Conservation (phyloP, 495 filamentous ascomycete genomes). For the Hypoxylon perforatum region DNA sequence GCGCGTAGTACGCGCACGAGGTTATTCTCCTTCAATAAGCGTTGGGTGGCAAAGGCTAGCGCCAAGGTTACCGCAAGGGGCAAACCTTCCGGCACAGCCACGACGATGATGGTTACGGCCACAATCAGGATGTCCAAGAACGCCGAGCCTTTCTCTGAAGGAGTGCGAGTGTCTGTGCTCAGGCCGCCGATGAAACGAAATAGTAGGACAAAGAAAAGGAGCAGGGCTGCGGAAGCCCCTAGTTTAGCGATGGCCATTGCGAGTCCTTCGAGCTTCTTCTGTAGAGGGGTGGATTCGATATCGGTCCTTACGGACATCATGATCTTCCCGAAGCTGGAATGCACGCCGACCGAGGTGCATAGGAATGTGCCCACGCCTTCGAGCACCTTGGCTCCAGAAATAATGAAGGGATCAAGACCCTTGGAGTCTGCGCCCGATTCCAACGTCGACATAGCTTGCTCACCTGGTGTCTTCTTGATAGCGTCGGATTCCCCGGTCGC, state of each 20-base stretch:
- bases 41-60: constrained; percentile 80
- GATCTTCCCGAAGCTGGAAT: constrained; percentile 81
- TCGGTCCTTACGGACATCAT: constrained; percentile 87
- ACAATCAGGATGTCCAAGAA: constrained; percentile 87
- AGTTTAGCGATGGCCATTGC: constrained; percentile 83
- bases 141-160: constrained; percentile 73
- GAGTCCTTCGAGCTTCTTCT: constrained; percentile 79
- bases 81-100: constrained; percentile 85
- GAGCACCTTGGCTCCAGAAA: constrained; percentile 82
- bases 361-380: constrained; percentile 85
- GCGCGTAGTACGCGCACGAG: constrained; percentile 79
- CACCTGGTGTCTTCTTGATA: constrained; percentile 68
- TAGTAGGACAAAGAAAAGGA: constrained; percentile 79
- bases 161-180: constrained; percentile 52
- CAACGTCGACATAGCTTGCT: constrained; percentile 72
- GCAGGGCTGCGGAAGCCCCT: constrained; percentile 73
- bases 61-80: constrained; percentile 85
- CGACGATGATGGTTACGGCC: constrained; percentile 82
- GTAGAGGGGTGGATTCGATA: constrained; percentile 79
- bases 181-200: constrained; percentile 80
- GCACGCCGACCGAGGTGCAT: constrained; percentile 77
- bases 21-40: constrained; percentile 86
- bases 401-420: constrained; percentile 78
- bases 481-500: constrained; percentile 80
- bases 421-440: constrained; percentile 64